Evolutionary conservation across 805 yeast genomes (phyloP).

Genomic region (Myxozyma mucilagina): DNA sequence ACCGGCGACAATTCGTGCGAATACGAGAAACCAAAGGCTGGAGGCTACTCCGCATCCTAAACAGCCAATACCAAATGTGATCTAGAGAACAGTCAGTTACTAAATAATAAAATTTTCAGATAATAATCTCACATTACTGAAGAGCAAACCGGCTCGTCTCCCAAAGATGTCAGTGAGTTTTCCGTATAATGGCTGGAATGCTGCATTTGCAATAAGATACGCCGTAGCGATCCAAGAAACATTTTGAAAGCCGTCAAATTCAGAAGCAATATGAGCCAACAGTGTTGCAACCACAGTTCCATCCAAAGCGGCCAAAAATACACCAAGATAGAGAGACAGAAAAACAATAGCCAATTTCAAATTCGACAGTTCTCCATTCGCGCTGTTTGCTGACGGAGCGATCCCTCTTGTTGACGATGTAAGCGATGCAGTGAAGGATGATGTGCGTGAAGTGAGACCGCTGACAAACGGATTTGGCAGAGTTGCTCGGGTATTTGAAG

Average conservation of each 20-base stretch:
- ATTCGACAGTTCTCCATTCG: slow-evolving; percentile 9
- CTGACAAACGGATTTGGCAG: slow-evolving; percentile 26
- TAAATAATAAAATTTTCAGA: no score
- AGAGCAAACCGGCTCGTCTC: slow-evolving; percentile 45
- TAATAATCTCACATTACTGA: slow-evolving; percentile 42
- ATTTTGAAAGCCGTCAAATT: slow-evolving; percentile 53
- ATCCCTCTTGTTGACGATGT: slow-evolving; percentile 11
- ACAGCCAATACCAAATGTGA: slow-evolving; percentile 53
- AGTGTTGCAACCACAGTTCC: slow-evolving; percentile 56
- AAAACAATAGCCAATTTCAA: slow-evolving; percentile 52
- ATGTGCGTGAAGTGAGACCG: slow-evolving; percentile 17
- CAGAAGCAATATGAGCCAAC: slow-evolving; percentile 58
- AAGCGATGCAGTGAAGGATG: slow-evolving; percentile 21
- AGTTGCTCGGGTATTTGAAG: slow-evolving; percentile 20
- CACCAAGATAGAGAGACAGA: slow-evolving; percentile 50
- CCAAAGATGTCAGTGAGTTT: slow-evolving; percentile 63
- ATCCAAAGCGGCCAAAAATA: slow-evolving; percentile 53
- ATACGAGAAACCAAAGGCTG: slow-evolving; percentile 29
- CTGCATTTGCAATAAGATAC: slow-evolving; percentile 66
- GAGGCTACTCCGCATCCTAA: slow-evolving; percentile 49
- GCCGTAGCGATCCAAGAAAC: slow-evolving; percentile 76
- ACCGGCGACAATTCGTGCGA: slow-evolving; percentile 65
- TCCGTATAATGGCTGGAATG: slow-evolving; percentile 77
- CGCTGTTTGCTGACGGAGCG: neutral
- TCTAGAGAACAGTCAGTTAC: neutral